Conservation (phyloP, 345 rosid species). For the Corymbia maculata region DNA sequence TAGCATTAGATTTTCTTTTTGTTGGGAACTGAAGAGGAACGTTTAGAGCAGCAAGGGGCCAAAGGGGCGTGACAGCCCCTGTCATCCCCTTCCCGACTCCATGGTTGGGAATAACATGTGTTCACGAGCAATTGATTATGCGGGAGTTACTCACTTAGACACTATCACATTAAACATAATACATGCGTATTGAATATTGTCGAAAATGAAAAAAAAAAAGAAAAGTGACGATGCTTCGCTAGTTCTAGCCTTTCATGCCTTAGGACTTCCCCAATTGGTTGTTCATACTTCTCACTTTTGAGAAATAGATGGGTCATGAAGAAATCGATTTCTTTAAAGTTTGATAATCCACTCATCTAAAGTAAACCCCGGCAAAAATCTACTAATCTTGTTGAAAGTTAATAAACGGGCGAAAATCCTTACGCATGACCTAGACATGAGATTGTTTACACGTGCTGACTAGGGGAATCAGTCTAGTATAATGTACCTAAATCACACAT, state of each 20-base stretch:
- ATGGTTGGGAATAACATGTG: background rate
- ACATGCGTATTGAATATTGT: background rate
- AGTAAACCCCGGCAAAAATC: background rate
- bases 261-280: background rate
- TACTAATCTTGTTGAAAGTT: background rate
- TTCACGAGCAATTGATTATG: background rate
- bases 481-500: no score
- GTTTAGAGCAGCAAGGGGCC: no score
- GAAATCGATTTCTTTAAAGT: no score
- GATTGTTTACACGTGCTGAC: background rate
- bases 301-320: background rate
- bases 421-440: rapidly evolving
- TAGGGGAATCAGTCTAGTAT: background rate
- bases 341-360: background rate
- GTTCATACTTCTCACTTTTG: background rate
- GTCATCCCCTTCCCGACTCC: background rate
- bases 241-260: background rate
- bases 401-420: background rate
- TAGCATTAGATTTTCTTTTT: no score
- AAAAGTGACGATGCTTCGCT: background rate
- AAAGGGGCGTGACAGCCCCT: background rate
- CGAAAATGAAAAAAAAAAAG: no score
- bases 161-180: no score
- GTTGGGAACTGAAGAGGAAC: no score
- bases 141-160: background rate